Conservation (phyloP, 2,329 filamentous ascomycete genomes). For the Neopestalotiopsis sp. region DNA sequence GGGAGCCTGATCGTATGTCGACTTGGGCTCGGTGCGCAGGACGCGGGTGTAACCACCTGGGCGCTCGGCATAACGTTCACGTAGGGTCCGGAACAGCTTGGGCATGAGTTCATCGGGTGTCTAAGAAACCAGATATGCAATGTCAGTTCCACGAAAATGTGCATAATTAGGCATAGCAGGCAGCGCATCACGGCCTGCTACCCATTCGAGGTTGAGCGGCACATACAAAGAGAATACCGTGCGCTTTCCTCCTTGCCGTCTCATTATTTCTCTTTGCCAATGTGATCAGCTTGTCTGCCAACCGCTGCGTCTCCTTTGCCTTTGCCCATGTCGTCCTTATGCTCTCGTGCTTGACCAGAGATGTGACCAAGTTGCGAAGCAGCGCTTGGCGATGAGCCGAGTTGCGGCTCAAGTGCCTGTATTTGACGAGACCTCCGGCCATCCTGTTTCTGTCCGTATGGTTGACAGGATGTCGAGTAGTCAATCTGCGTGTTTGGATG, state of each 20-base stretch:
- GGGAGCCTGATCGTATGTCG: conserved; percentile 81
- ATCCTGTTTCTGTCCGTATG: conserved; percentile 51
- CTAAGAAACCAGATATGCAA: conserved; percentile 44
- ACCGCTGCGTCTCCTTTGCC: conserved; percentile 92
- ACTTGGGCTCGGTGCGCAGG: conserved; percentile 86
- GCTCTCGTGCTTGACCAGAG: conserved; percentile 89
- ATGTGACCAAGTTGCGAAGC: conserved; percentile 93
- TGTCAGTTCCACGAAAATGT: neutral
- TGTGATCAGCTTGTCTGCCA: conserved; percentile 95
- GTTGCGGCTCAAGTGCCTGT: conserved; percentile 84
- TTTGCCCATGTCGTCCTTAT: conserved; percentile 96
- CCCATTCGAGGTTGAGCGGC: conserved; percentile 34
- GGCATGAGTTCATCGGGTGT: conserved; percentile 73
- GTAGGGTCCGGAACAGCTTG: conserved; percentile 86
- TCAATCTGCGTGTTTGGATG: neutral
- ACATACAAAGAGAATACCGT: conserved; percentile 84
- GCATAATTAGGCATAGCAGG: neutral
- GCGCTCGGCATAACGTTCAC: conserved; percentile 77
- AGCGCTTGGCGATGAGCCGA: conserved; percentile 91
- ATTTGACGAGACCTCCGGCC: conserved; percentile 87
- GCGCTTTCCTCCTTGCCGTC: conserved; percentile 75
- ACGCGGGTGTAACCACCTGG: conserved; percentile 96
- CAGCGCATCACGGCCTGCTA: neutral
- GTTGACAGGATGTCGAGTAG: neutral
- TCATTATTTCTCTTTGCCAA: conserved; percentile 92